Percentiles rank a stretch among this genome's conserved stretches.
These are phyloP conservation scores for Mucor racemosus DNA, from an alignment of 371 early-diverging fungal genomes.

Conservation along the genomic window DNA sequence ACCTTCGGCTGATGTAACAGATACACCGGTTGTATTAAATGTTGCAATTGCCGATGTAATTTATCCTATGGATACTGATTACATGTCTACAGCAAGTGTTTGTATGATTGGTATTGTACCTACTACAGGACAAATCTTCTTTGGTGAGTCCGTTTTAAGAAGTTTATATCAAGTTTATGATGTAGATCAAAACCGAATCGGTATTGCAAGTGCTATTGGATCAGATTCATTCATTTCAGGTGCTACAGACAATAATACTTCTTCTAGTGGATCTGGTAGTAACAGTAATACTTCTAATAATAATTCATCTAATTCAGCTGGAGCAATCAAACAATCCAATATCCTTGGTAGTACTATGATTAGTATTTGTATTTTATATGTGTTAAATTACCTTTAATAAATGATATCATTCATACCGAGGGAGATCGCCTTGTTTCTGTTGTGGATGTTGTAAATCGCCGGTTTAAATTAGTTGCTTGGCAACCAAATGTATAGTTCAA, in stretches of 20 bases:
- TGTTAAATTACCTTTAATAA: not conserved
- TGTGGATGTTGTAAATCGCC: not conserved
- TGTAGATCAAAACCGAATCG: constrained; percentile 23
- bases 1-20: not conserved
- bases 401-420: not conserved
- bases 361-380: not conserved
- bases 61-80: constrained; percentile 36
- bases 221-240: not conserved
- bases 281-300: not conserved
- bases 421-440: not conserved
- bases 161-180: constrained; percentile 30
- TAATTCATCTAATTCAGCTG: not conserved
- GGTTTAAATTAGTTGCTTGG: constrained; percentile 11
- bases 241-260: not conserved
- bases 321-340: not conserved
- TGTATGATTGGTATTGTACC: constrained; percentile 49
- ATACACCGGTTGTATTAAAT: constrained; percentile 28
- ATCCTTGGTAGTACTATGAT: not conserved
- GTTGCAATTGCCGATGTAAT: constrained; percentile 41
- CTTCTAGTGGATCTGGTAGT: not conserved
- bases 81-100: constrained; percentile 24
- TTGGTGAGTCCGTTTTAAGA: constrained; percentile 25
- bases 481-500: not conserved
- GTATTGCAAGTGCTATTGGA: constrained; percentile 24
- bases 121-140: constrained; percentile 2